A percentile compares a stretch with the other conserved stretches of the same genome.
Conservation (phyloP, 2,329 filamentous ascomycete genomes). For the Calonectria pseudoreteaudii region DNA sequence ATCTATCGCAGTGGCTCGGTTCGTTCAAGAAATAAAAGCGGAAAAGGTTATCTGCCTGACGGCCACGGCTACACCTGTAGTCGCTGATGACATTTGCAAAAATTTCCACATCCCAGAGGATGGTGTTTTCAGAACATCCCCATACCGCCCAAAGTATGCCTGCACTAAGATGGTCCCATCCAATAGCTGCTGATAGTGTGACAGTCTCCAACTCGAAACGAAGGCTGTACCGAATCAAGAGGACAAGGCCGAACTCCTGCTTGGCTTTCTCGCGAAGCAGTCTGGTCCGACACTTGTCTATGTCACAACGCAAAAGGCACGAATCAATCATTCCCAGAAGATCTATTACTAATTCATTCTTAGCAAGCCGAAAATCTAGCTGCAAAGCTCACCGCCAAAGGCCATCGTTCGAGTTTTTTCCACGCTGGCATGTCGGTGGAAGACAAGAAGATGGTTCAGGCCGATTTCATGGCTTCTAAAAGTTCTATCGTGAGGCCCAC, state of each 20-base stretch:
- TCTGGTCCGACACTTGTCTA: slow-evolving; percentile 71
- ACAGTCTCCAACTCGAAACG: slow-evolving; percentile 63
- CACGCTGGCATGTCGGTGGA: slow-evolving; percentile 63
- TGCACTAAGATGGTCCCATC: rapidly evolving
- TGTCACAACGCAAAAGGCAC: slow-evolving; percentile 65
- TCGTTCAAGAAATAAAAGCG: slow-evolving; percentile 65
- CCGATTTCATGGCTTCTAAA: slow-evolving; percentile 61
- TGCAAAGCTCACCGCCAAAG: slow-evolving; percentile 46
- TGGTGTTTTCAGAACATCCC: slow-evolving; percentile 69
- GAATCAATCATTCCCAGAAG: neutral
- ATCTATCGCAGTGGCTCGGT: slow-evolving; percentile 59
- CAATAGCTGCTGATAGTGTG: neutral
- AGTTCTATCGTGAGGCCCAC: slow-evolving; percentile 48
- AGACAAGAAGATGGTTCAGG: slow-evolving; percentile 60
- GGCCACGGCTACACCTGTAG: slow-evolving; percentile 68
- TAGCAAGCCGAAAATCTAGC: slow-evolving; percentile 60
- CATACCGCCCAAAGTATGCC: slow-evolving; percentile 65
- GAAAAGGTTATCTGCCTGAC: slow-evolving; percentile 71
- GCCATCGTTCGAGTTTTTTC: slow-evolving; percentile 58
- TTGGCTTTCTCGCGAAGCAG: slow-evolving; percentile 61
- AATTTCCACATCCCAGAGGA: slow-evolving; percentile 59
- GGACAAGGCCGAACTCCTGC: slow-evolving; percentile 59
- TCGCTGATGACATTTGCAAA: slow-evolving; percentile 65
- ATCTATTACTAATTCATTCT: slow-evolving; percentile 8
- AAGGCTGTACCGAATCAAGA: slow-evolving; percentile 54